These are phyloP conservation scores for Pythium diclinum DNA, from an alignment of 352 stramenopile species.

Conservation along the genomic window DNA sequence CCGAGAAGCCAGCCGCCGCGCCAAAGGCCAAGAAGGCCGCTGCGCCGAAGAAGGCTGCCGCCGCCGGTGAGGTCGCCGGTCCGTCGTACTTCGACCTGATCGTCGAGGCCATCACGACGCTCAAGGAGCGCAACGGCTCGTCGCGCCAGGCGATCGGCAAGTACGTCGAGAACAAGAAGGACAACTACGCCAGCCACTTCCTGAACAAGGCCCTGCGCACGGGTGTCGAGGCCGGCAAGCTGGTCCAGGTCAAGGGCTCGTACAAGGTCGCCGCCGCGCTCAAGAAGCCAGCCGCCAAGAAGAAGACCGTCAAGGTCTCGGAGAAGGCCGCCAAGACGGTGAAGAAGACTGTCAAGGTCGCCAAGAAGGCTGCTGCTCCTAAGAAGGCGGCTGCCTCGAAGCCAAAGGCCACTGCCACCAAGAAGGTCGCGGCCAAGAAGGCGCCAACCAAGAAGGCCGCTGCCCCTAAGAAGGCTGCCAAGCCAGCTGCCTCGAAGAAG, in stretches of 20 bases:
- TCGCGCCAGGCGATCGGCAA: slow-evolving; percentile 91
- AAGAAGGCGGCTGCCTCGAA: slow-evolving; percentile 42
- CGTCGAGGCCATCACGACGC: slow-evolving; percentile 83
- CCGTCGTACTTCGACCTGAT: slow-evolving; percentile 89
- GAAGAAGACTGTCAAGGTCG: slow-evolving; percentile 49
- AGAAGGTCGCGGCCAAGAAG: slow-evolving; percentile 73
- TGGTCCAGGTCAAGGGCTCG: slow-evolving; percentile 86
- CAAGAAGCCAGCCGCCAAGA: slow-evolving; percentile 64
- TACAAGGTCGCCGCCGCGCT: slow-evolving; percentile 75
- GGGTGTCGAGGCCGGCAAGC: slow-evolving; percentile 80
- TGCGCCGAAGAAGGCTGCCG: slow-evolving; percentile 31
- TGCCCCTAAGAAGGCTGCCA: slow-evolving; percentile 29
- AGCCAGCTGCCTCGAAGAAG: slow-evolving; percentile 34
- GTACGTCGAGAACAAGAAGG: slow-evolving; percentile 82
- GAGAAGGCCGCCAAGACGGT: slow-evolving; percentile 34
- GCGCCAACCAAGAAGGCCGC: slow-evolving; percentile 58
- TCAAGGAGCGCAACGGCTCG: slow-evolving; percentile 93
- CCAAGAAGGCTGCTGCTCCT: slow-evolving; percentile 41
- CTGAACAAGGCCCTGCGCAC: slow-evolving; percentile 90
- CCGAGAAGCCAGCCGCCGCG: slow-evolving; percentile 20
- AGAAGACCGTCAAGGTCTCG: slow-evolving; percentile 65
- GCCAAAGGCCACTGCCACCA: slow-evolving; percentile 33
- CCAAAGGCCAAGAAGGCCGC: slow-evolving; percentile 27
- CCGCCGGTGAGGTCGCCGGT: slow-evolving; percentile 33
- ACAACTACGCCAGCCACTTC: slow-evolving; percentile 78